phyloP scores from a whole-genome alignment of 2,329 filamentous ascomycete genomes.

The Geosmithia putterillii region DNA sequence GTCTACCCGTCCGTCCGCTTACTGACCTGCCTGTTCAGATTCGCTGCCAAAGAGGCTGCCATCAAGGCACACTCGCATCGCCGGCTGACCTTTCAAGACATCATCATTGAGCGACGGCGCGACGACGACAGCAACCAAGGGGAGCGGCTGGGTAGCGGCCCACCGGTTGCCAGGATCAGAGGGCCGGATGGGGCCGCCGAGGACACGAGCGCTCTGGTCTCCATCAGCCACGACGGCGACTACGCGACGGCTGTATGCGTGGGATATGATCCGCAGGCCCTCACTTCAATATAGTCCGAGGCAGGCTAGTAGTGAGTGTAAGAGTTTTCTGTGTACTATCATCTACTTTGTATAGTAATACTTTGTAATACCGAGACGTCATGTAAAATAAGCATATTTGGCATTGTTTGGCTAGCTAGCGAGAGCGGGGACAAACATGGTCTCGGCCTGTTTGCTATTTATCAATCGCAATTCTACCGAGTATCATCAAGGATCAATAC shows the following conservation, averaged over 20 bases:
- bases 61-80: conserved; percentile 59
- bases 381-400: no score
- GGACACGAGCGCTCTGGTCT: conserved; percentile 52
- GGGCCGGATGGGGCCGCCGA: conserved; percentile 11
- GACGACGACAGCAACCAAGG: conserved; percentile 5
- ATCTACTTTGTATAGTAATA: no score
- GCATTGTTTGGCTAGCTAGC: no score
- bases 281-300: no score
- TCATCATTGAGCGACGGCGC: conserved; percentile 28
- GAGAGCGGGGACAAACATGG: no score
- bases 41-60: conserved; percentile 63
- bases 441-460: no score
- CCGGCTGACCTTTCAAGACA: conserved; percentile 47
- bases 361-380: no score
- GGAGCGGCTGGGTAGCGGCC: conserved; percentile 19
- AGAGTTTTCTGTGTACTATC: no score
- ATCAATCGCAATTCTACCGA: no score
- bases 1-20: neutral
- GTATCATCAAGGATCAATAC: no score
- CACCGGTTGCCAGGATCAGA: conserved; percentile 31
- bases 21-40: conserved; percentile 23
- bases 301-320: no score
- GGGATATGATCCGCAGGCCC: conserved; percentile 19
- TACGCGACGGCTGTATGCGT: conserved; percentile 65
- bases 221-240: conserved; percentile 78